Base-by-base conservation (phyloP, 805 yeast genomes). In the Dipodascopsis uninucleata region DNA sequence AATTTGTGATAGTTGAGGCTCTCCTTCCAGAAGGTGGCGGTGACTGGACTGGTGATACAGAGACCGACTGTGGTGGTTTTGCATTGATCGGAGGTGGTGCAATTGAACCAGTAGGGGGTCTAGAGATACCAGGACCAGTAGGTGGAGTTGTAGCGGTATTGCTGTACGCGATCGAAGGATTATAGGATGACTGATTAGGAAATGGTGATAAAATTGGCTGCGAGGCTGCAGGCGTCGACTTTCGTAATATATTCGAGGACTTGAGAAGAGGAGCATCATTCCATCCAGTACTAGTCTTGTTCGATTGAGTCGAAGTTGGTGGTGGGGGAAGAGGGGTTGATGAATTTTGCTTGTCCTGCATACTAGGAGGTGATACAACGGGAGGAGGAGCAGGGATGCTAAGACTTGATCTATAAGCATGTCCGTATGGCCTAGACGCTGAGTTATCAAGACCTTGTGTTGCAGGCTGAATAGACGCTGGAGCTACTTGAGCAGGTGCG, bases 141-240 rank as follows among this genome's bases (percentile, higher is more conserved):
- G 36, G 9, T 16, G 33, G n/a, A 6, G 51, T 23, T 4, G 51
- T 41, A 2, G 48, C 17, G 4, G 46, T 16, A 14, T 43, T 29
- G n/a, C n/a, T n/a, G n/a, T n/a, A n/a, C 16, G 41, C 34, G 3
- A 22, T 29, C 23, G 47, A 52, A 6, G 49, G 55, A 46, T 64
- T 63, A 48, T 66, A 65, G 28, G 74, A 70, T 36, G 67, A 62
- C 41, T 41, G 48, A 8, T 53, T 53, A 14, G 60, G 51, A 33
- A 48, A 47, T 14, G 58, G 59, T 7, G 59, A 41, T 20, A 48
- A 17, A 17, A 46, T 46, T 5, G 50, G 48, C 18, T 41, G 43
- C 14, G 63, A 56, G 9, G 59, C 49, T 9, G 65, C 60, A 14
- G 62, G 61, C 9, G 62, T 53, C 24, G 52, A 41, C 31, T 37